Evolutionary conservation across 2,329 filamentous ascomycete genomes (phyloP), one percentile per base, ranked within the genome.

Genomic region (Incumbomyces lentus): DNA sequence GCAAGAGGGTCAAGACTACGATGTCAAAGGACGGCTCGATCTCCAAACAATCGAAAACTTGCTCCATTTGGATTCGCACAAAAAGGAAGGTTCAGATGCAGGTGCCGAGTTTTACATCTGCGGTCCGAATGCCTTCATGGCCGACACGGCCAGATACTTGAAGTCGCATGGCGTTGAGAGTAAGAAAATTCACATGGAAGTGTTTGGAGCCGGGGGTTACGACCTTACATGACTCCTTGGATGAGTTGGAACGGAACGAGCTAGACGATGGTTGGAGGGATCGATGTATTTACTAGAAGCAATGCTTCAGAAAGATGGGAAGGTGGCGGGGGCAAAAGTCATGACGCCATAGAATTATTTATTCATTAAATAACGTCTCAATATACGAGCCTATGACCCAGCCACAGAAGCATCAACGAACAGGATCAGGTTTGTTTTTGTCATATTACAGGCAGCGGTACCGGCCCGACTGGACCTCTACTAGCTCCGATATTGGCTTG

Each of bases 51-150:
- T 86, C 32, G 71, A 76, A 52, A 58, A 64, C 1, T 68, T 76
- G 38, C 64, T 89, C n/a, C 76, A 72, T 53, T 59, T 81, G 1
- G 65, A 69, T 16, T n/a, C n/a, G n/a, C n/a, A n/a, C n/a, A n/a
- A n/a, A n/a, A n/a, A n/a, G n/a, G n/a, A n/a, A n/a, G n/a, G n/a
- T n/a, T n/a, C n/a, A n/a, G 67, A 82, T 54, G 41, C 62, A 1
- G 64, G 64, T 36, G 71, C 84, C 0, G 69, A 79, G 57, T 89
- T 87, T 62, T 88, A 76, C 55, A 66, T 86, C 44, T 89, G 85
- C 58, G 85, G 84, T 0, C 84, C 84, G 0, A 70, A 73, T 49
- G 59, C 62, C 6, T 89, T 87, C 68, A 89, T 89, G 85, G 56
- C 71, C 8, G 74, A 77, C 32, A 66, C 76, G 17, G 68, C 76